Conservation (phyloP, 106 monocot species). For the Dioscorea zingiberensis region DNA sequence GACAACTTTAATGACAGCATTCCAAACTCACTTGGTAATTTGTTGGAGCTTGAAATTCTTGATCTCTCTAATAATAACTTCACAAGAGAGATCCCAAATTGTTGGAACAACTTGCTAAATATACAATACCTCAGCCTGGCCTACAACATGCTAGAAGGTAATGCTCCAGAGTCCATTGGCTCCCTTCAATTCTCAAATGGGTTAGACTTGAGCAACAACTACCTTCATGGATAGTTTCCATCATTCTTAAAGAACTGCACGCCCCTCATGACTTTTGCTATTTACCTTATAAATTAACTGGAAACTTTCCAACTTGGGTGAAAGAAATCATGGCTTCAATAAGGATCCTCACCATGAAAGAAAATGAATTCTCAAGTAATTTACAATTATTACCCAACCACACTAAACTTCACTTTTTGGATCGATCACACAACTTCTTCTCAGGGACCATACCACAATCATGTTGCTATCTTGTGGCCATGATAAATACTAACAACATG, state of each 20-base stretch:
- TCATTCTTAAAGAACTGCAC: conserved; percentile 10
- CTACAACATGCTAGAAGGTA: conserved; percentile 3
- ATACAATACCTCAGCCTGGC: neutral
- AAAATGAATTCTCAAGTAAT: neutral
- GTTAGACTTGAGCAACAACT: conserved; percentile 16
- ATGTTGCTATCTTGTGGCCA: neutral
- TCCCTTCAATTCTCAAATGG: neutral
- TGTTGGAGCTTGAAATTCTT: neutral
- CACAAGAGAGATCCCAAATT: conserved; percentile 3
- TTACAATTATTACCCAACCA: neutral
- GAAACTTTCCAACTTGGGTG: neutral
- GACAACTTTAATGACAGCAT: conserved; percentile 5
- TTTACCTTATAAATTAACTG: neutral
- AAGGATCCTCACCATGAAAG: neutral
- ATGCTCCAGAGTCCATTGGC: neutral
- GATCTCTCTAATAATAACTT: conserved; percentile 7
- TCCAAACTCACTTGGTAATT: neutral
- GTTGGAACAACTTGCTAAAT: neutral
- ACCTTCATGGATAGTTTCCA: conserved; percentile 16
- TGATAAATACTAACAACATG: neutral
- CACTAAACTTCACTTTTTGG: neutral
- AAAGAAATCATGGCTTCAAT: neutral
- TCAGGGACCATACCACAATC: neutral
- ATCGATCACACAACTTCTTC: neutral
- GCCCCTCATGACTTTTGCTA: neutral